Percentiles rank a stretch among this genome's conserved stretches.
Evolutionary conservation across 257 asterid genomes (phyloP).

Genomic region (Echites panduratus): DNA sequence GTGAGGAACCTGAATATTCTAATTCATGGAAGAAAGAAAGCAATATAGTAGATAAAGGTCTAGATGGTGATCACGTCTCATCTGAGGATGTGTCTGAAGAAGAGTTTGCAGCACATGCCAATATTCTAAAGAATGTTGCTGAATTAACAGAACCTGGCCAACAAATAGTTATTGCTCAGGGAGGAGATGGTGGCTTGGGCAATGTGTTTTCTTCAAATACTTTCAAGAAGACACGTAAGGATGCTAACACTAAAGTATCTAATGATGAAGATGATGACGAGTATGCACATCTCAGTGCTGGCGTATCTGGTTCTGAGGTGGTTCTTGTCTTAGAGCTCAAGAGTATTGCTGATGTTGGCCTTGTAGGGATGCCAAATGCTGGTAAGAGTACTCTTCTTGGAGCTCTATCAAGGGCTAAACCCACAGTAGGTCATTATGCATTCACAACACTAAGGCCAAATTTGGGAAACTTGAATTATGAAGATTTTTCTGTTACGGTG

Average conservation of each 20-base stretch:
- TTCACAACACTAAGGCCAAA: constrained; percentile 95
- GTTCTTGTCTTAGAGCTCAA: constrained; percentile 73
- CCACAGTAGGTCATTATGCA: constrained; percentile 78
- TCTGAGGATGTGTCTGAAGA: constrained; percentile 42
- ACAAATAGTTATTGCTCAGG: constrained; percentile 61
- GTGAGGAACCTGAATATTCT: constrained; percentile 18
- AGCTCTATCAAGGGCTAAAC: constrained; percentile 81
- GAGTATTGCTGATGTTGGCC: constrained; percentile 93
- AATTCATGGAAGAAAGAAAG: constrained; percentile 26
- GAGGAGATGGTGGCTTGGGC: constrained; percentile 92
- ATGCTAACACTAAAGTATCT: constrained; percentile 25
- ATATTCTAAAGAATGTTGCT: constrained; percentile 57
- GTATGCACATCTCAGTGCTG: constrained; percentile 27
- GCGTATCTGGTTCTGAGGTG: constrained; percentile 65
- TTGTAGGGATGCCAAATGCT: constrained; percentile 94
- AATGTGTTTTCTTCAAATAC: constrained; percentile 36
- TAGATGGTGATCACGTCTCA: constrained; percentile 22
- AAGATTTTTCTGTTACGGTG: constrained; percentile 71
- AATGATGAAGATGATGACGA: constrained; percentile 32
- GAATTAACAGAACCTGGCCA: constrained; percentile 82
- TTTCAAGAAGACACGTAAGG: constrained; percentile 22
- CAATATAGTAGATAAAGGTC: constrained; percentile 31
- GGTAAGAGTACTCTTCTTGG: constrained; percentile 97
- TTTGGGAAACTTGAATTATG: constrained; percentile 60
- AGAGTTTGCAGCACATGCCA: constrained; percentile 32